Evolutionary conservation across 2,329 filamentous ascomycete genomes (phyloP).

Genomic region (Penicillium sp.): DNA sequence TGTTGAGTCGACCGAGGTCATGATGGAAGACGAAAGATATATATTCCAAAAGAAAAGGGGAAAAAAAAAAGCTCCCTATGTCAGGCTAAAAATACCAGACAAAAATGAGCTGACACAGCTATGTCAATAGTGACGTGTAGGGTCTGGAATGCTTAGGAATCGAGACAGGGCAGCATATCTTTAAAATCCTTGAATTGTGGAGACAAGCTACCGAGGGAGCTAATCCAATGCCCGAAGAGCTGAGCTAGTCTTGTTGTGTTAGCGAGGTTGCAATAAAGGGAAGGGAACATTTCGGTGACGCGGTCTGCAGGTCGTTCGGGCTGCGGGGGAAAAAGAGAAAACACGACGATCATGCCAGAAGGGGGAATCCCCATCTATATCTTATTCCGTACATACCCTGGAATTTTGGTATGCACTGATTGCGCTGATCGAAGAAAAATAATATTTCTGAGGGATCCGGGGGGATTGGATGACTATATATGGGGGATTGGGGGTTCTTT

Average conservation of each 20-base stretch:
- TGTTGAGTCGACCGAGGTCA: constrained; percentile 26
- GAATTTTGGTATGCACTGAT: constrained; percentile 8
- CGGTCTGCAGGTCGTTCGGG: constrained; percentile 17
- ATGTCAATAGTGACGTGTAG: constrained; percentile 16
- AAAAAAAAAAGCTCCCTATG: background rate
- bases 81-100: background rate
- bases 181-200: constrained; percentile 13
- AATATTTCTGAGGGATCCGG: background rate
- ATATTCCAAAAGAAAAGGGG: background rate
- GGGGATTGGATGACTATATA: background rate
- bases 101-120: constrained; percentile 9
- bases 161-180: constrained; percentile 9
- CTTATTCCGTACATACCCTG: constrained; percentile 17
- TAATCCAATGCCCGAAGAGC: background rate
- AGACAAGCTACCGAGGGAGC: background rate
- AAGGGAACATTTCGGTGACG: constrained; percentile 21
- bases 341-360: constrained; percentile 26
- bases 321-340: constrained; percentile 12
- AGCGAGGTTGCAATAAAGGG: constrained; percentile 19
- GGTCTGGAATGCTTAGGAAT: constrained; percentile 13
- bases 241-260: constrained; percentile 8
- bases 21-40: constrained; percentile 9
- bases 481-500: constrained; percentile 4
- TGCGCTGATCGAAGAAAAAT: constrained; percentile 2
- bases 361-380: constrained; percentile 10